Conservation (phyloP, 2,329 filamentous ascomycete genomes). For the Aspergillus transmontanensis region DNA sequence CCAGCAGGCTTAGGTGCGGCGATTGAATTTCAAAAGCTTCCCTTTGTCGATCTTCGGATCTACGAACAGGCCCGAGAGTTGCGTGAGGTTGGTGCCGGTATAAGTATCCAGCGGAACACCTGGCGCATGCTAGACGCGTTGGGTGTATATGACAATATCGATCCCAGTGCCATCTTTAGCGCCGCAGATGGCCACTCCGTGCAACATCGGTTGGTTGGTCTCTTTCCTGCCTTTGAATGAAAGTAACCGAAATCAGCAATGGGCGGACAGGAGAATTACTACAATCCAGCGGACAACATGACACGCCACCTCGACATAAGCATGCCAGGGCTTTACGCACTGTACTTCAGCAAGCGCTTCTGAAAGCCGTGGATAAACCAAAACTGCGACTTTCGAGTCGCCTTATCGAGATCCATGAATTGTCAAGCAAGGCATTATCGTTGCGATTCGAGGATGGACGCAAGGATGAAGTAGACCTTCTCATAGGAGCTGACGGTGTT, state of each 20-base stretch:
- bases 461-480: constrained; percentile 11
- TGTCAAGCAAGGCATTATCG: not conserved
- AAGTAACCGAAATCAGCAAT: constrained; percentile 2
- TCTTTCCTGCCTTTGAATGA: rapidly evolving
- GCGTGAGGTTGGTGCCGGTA: constrained; percentile 13
- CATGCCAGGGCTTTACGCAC: constrained; percentile 16
- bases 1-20: constrained; percentile 18
- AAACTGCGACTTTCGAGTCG: constrained; percentile 10
- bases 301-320: constrained; percentile 10
- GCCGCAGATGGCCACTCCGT: constrained; percentile 14
- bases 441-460: constrained; percentile 12
- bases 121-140: constrained; percentile 19
- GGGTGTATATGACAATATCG: constrained; percentile 13
- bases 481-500: constrained; percentile 19
- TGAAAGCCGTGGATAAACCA: constrained; percentile 5
- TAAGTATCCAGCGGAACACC: constrained; percentile 17
- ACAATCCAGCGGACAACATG: constrained; percentile 6
- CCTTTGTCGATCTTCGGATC: constrained; percentile 9
- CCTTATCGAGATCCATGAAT: constrained; percentile 1
- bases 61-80: constrained; percentile 18
- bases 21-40: constrained; percentile 14
- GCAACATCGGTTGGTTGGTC: constrained; percentile 12
- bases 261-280: constrained; percentile 16
- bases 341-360: constrained; percentile 13
- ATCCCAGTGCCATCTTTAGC: constrained; percentile 10